Conservation (phyloP, 257 asterid species). For the Linderniella brevidens region DNA sequence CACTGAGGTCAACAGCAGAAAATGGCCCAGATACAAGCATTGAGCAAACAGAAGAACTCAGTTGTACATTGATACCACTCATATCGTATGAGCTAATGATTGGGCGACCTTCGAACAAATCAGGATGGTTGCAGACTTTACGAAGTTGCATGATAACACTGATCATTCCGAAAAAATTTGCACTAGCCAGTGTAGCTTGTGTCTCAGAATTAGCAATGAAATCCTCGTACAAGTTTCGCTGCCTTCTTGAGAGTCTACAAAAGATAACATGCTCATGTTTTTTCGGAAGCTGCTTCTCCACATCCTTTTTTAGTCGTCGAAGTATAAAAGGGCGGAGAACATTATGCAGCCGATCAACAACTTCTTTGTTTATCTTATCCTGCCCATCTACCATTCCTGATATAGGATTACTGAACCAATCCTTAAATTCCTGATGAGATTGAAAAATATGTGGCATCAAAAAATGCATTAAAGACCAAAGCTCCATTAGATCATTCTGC, state of each 20-base stretch:
- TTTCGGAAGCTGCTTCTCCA: slow-evolving; percentile 92
- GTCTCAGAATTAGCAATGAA: slow-evolving; percentile 99
- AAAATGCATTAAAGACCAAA: slow-evolving; percentile 99
- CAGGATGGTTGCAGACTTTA: slow-evolving; percentile 99
- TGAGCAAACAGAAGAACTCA: slow-evolving; percentile 80
- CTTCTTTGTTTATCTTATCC: slow-evolving; percentile 91
- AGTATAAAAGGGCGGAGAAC: slow-evolving; percentile 97
- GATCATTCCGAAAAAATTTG: slow-evolving; percentile 93
- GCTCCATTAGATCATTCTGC: slow-evolving; percentile 98
- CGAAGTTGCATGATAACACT: slow-evolving; percentile 99
- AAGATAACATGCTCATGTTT: slow-evolving; percentile 82
- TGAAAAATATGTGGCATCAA: slow-evolving; percentile 98
- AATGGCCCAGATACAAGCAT: slow-evolving; percentile 40
- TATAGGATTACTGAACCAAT: slow-evolving; percentile 97
- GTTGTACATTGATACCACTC: slow-evolving; percentile 62
- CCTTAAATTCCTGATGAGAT: slow-evolving; percentile 99
- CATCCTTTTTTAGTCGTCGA: slow-evolving; percentile 94
- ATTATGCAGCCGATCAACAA: slow-evolving; percentile 92
- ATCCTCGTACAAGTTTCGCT: slow-evolving; percentile 92
- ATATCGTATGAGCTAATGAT: slow-evolving; percentile 91
- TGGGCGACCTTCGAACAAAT: slow-evolving; percentile 97
- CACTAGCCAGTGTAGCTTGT: slow-evolving; percentile 87
- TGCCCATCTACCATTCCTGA: slow-evolving; percentile 98
- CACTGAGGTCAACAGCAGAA: slow-evolving; percentile 52
- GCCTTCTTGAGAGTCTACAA: slow-evolving; percentile 95